Evolutionary conservation across 148 eudicot genomes (phyloP).

Genomic region (Camellia japonica): DNA sequence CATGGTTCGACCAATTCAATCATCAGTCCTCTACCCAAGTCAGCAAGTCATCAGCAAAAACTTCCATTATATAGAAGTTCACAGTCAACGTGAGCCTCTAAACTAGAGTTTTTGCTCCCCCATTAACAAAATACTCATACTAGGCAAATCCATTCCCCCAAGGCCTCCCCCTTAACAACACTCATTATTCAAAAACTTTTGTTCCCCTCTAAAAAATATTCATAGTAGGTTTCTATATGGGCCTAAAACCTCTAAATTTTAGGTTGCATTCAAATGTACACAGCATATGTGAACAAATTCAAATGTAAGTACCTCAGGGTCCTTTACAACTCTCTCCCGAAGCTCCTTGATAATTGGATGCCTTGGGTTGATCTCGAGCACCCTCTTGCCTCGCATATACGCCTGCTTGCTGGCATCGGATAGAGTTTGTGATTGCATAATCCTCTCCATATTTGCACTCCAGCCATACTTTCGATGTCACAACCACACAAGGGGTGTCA

Average conservation of each 20-base stretch:
- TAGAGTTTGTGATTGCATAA: constrained; percentile 91
- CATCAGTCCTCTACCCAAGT: not conserved
- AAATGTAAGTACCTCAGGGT: constrained; percentile 66
- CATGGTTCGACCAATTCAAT: constrained; percentile 2
- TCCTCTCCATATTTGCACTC: constrained; percentile 98
- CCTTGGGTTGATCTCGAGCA: constrained; percentile 92
- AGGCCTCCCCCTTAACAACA: not conserved
- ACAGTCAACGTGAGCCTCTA: not conserved
- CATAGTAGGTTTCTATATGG: not conserved
- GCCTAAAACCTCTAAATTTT: not conserved
- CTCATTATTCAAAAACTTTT: not conserved
- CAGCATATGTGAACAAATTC: not conserved
- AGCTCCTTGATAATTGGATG: constrained; percentile 98
- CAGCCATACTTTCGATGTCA: constrained; percentile 95
- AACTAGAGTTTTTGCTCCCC: not conserved
- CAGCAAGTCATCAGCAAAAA: not conserved
- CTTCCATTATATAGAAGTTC: not conserved
- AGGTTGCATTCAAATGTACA: not conserved
- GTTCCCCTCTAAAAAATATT: not conserved
- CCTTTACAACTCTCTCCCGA: constrained; percentile 67
- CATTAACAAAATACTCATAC: not conserved
- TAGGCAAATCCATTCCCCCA: not conserved
- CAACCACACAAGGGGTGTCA: constrained; percentile 94
- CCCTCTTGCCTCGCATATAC: constrained; percentile 95
- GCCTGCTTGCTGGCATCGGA: constrained; percentile 92